Evolutionary conservation across 768 basidiomycete genomes (phyloP), one percentile per base, ranked within the genome.

Genomic region (Calocera cornea): DNA sequence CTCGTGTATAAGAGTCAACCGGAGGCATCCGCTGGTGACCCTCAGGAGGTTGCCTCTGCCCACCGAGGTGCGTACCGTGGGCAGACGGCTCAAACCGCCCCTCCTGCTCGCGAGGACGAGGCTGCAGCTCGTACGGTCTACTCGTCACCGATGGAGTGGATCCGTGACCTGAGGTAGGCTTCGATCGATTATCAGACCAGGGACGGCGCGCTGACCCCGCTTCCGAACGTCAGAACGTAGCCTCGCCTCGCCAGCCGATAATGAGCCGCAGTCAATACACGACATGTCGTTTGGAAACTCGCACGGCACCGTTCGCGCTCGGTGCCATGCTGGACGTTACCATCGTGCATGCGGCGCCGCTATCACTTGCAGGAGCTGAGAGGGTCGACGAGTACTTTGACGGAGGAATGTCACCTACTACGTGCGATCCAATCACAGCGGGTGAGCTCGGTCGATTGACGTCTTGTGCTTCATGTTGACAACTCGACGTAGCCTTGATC

Each of bases 41-140:
- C 27, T 60, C 54, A 60, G 54, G 54, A 60, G 54, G 54, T 60
- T 60, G 54, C 54, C 54, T 60, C 54, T 60, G 54, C 31, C 31
- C 54, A 33, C 2, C 54, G 14, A 29, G 16, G 54, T 60, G 44
- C 44, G 44, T 60, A 2, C 24, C 14, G 7, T 33, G 27, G 54
- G 54, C 24, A 19, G 27, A 60, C 14, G 54, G 24, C 14, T 47
- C 11, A 17, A 33, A 27, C 24, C 54, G 8, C 54, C 54, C 54
- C 54, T 60, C 54, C 54, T 60, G 27, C 54, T 16, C 22, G 54
- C 54, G 54, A 60, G 54, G 54, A 27, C 31, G 27, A 10, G 5
- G 27, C 19, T 60, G 54, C 54, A 10, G 10, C 31, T 27, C 54
- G 31, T 27, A 27, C 54, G 11, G 22, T 29, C 54, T 31, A 12